Conservation (phyloP, 176 grass and related monocot species). For the Aegilops umbellulata region DNA sequence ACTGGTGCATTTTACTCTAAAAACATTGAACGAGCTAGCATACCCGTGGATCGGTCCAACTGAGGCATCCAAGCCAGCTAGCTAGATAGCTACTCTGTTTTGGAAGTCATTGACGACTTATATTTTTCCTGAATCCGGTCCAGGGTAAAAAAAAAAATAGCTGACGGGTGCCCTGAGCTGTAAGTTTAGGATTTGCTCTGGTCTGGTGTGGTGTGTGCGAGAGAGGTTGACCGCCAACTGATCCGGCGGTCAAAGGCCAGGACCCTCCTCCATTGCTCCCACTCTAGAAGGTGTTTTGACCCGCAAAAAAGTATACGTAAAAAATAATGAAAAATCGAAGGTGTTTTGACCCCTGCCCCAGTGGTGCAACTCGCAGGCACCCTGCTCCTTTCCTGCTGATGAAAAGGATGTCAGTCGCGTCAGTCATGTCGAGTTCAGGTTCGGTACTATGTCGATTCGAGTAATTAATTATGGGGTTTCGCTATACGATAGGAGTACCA, state of each 20-base stretch:
- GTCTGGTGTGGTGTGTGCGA: neutral
- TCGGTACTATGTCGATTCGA: neutral
- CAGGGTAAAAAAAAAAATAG: neutral
- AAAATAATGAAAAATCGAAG: too few relatives aligned
- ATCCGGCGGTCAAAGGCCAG: conserved; percentile 16
- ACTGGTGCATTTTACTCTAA: too few relatives aligned
- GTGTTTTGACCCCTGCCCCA: neutral
- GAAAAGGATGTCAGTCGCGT: neutral
- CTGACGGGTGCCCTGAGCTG: conserved; percentile 8
- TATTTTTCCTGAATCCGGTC: too few relatives aligned
- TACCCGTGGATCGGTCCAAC: neutral
- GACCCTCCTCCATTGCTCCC: neutral
- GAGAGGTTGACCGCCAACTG: neutral
- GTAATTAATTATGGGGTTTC: neutral
- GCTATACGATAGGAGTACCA: neutral
- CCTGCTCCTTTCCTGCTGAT: neutral
- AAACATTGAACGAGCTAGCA: conserved; percentile 1
- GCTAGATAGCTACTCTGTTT: neutral
- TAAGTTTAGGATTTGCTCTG: conserved; percentile 5
- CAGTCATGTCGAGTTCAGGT: neutral
- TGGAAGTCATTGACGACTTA: neutral
- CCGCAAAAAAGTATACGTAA: too few relatives aligned
- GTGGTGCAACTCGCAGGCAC: neutral
- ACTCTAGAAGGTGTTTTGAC: neutral
- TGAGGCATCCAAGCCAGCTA: neutral